phyloP scores from a whole-genome alignment of 169 alveolate genomes.

The Plasmodium gonderi region DNA sequence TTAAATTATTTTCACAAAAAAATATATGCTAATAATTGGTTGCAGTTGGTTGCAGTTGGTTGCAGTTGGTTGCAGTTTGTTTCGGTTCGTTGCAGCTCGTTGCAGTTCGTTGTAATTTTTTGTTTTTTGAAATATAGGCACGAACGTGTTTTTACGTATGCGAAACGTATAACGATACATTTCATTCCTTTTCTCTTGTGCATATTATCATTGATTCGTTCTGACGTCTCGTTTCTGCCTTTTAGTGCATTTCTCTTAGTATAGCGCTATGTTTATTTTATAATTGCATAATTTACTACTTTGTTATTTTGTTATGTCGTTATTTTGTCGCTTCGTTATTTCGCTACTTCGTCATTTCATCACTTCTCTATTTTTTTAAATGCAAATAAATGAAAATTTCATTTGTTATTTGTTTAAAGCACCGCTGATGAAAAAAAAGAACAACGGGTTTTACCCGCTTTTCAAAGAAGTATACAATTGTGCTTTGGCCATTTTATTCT shows the following conservation, averaged over 20 bases:
- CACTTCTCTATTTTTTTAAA: neutral
- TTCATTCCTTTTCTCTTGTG: neutral
- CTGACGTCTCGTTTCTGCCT: slow-evolving; percentile 31
- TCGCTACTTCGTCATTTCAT: neutral
- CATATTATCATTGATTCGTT: neutral
- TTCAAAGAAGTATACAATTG: neutral
- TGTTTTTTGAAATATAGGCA: neutral
- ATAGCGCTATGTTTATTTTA: neutral
- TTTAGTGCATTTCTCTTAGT: slow-evolving; percentile 11
- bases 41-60: no score
- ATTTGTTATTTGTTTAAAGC: neutral
- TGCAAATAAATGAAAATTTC: neutral
- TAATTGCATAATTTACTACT: no score
- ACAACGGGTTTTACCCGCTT: neutral
- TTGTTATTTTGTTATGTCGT: no score
- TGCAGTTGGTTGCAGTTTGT: no score
- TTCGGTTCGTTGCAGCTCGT: no score
- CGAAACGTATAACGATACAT: neutral
- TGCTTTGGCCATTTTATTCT: neutral
- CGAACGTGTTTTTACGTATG: neutral
- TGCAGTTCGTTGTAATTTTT: neutral
- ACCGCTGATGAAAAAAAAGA: neutral
- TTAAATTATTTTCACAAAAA: neutral
- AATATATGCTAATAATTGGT: neutral
- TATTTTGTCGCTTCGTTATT: neutral